Evolutionary conservation across 192 early-diverging fungal species (phyloP).

Genomic region (Coemansia sp.): DNA sequence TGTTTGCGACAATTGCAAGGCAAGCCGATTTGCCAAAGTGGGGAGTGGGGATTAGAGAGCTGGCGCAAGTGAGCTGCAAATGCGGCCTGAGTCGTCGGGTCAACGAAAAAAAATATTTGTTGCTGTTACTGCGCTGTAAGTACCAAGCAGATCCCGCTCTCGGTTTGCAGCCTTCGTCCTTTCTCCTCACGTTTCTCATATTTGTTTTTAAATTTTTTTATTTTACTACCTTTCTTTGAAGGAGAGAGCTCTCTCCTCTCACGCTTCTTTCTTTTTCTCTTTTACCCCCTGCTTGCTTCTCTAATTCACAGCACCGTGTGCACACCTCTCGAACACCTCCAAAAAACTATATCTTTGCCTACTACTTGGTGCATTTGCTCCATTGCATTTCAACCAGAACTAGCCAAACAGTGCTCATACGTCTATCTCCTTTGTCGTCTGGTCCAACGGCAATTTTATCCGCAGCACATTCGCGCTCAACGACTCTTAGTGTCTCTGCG

Average conservation of each 20-base stretch:
- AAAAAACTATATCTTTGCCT: neutral
- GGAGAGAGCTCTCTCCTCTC: neutral
- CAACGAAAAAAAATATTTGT: neutral
- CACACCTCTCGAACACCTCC: neutral
- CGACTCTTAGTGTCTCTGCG: neutral
- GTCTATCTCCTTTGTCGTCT: neutral
- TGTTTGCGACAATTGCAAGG: neutral
- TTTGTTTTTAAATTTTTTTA: neutral
- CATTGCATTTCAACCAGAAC: neutral
- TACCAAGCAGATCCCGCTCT: neutral
- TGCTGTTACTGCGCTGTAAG: neutral
- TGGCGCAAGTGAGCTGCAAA: neutral
- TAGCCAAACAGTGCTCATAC: neutral
- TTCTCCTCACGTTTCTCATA: neutral
- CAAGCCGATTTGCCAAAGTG: neutral
- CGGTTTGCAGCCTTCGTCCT: neutral
- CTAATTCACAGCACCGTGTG: neutral
- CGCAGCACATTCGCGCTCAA: neutral
- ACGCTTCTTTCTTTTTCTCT: neutral
- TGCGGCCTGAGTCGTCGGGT: slow-evolving; percentile 3
- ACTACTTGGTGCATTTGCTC: slow-evolving; percentile 6
- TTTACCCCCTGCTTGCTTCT: neutral
- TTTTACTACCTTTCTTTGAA: neutral
- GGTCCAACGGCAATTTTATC: neutral
- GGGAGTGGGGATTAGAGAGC: slow-evolving; percentile 1